phyloP scores from a whole-genome alignment of 2,329 filamentous ascomycete genomes.

The Anisogramma anomala region DNA sequence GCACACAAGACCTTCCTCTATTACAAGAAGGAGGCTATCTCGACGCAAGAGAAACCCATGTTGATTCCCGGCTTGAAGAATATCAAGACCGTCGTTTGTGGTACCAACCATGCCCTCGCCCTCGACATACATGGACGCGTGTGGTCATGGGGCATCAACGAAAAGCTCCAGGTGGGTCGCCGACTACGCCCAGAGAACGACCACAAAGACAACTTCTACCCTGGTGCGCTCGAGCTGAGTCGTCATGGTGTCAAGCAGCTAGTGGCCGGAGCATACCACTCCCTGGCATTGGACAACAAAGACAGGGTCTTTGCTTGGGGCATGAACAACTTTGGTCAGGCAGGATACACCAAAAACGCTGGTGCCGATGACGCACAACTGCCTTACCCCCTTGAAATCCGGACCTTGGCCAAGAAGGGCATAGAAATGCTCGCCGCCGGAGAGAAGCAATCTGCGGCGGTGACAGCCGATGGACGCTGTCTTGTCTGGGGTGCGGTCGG shows the following conservation, averaged over 20 bases:
- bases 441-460: slow-evolving; percentile 46
- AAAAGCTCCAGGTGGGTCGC: slow-evolving; percentile 53
- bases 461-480: slow-evolving; percentile 24
- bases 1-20: slow-evolving; percentile 14
- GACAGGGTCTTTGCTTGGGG: slow-evolving; percentile 56
- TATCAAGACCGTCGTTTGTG: slow-evolving; percentile 40
- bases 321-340: slow-evolving; percentile 54
- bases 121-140: slow-evolving; percentile 46
- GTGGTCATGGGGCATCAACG: slow-evolving; percentile 52
- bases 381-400: slow-evolving; percentile 41
- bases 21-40: slow-evolving; percentile 14
- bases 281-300: slow-evolving; percentile 48
- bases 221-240: slow-evolving; percentile 10
- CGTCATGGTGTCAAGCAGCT: slow-evolving; percentile 37
- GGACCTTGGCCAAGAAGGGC: slow-evolving; percentile 37
- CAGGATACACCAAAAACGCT: slow-evolving; percentile 39
- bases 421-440: slow-evolving; percentile 47
- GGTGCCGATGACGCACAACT: slow-evolving; percentile 48
- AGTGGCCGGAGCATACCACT: slow-evolving; percentile 50
- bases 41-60: slow-evolving; percentile 24
- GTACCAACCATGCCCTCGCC: slow-evolving; percentile 48
- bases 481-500: slow-evolving; percentile 30
- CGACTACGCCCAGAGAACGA: slow-evolving; percentile 15
- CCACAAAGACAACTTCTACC: slow-evolving; percentile 14
- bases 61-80: slow-evolving; percentile 43